Evolutionary conservation across 1,284 basidiomycete genomes (phyloP).

Genomic region (Ustilago nuda): DNA sequence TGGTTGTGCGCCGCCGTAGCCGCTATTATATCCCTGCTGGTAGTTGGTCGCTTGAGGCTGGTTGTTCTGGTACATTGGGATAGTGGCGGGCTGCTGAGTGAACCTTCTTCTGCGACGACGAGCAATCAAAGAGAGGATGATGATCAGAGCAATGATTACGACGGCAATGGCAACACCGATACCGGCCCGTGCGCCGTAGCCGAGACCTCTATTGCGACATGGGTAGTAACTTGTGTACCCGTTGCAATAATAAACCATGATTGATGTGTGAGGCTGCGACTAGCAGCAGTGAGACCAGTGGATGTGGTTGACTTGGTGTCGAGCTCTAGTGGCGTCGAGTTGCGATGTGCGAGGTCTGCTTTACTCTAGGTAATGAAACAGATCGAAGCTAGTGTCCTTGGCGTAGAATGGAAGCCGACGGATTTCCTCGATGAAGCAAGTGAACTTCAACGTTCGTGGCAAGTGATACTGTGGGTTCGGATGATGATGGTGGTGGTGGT

Average conservation of each 20-base stretch:
- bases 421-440: too few relatives aligned
- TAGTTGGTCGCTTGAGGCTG: constrained; percentile 17
- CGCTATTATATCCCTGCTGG: constrained; percentile 27
- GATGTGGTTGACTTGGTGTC: background rate
- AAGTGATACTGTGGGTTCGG: too few relatives aligned
- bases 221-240: constrained; percentile 19
- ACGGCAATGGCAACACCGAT: constrained; percentile 42
- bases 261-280: background rate
- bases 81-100: constrained; percentile 15
- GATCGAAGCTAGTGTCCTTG: too few relatives aligned
- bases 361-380: too few relatives aligned
- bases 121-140: constrained; percentile 14
- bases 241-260: constrained; percentile 34
- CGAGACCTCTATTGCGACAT: constrained; percentile 19
- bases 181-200: constrained; percentile 33
- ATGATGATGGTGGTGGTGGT: background rate
- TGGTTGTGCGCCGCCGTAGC: constrained; percentile 22
- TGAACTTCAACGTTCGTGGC: too few relatives aligned
- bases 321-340: background rate
- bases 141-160: constrained; percentile 20
- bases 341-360: background rate
- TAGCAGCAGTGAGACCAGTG: background rate
- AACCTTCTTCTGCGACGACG: constrained; percentile 31
- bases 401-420: too few relatives aligned
- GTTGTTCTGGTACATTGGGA: constrained; percentile 42